These are phyloP conservation scores for Chromera velia DNA, from an alignment of 73 alveolate genomes.

Conservation along the genomic window DNA sequence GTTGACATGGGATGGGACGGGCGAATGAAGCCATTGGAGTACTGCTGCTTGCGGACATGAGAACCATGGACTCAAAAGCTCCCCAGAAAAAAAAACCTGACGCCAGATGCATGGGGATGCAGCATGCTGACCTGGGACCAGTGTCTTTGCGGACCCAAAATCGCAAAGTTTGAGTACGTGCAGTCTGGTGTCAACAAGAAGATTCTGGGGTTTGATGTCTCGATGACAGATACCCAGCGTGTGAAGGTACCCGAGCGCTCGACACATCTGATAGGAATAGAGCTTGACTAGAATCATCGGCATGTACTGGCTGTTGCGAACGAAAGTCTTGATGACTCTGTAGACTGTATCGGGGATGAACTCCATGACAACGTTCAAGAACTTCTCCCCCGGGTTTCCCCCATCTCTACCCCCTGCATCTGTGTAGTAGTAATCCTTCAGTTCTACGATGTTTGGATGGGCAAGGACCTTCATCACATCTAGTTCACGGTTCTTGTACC, in stretches of 20 bases:
- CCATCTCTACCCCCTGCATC: conserved; percentile 53
- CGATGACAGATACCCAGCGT: conserved; percentile 60
- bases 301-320: conserved; percentile 46
- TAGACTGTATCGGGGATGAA: conserved; percentile 58
- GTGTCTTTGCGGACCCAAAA: conserved; percentile 75
- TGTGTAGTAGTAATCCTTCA: conserved; percentile 54
- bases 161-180: conserved; percentile 68
- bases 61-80: no score
- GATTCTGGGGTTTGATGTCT: conserved; percentile 58
- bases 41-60: no score
- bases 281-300: conserved; percentile 52
- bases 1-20: no score
- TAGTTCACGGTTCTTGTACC: conserved; percentile 73
- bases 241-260: conserved; percentile 63
- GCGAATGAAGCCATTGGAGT: no score
- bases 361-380: conserved; percentile 58
- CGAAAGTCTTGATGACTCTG: conserved; percentile 43
- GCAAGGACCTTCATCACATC: conserved; percentile 53
- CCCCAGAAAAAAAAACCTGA: no score
- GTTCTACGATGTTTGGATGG: conserved; percentile 55
- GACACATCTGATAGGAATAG: conserved; percentile 52
- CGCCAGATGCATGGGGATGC: no score
- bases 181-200: conserved; percentile 62
- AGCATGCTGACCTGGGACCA: conserved; percentile 61
- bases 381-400: no score